These are phyloP conservation scores for Bipolaris oryzae DNA, from an alignment of 2,329 filamentous ascomycete species.

Conservation along the genomic window DNA sequence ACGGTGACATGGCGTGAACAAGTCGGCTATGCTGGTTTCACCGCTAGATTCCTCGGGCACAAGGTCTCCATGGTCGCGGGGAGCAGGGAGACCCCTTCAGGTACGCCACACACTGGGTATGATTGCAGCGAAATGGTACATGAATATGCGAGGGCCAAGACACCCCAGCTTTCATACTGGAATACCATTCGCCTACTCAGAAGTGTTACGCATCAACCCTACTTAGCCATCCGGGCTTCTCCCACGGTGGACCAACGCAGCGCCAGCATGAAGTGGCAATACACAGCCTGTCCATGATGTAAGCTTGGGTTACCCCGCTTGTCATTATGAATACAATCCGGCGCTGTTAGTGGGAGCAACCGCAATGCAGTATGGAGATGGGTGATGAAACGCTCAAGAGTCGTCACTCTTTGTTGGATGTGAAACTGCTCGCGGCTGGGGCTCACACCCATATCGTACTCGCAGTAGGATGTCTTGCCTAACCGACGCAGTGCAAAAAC, in stretches of 20 bases:
- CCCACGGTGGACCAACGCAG: slow-evolving; percentile 6
- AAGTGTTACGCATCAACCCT: slow-evolving; percentile 5
- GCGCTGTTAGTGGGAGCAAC: neutral
- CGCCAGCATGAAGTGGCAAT: slow-evolving; percentile 8
- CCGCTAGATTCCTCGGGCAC: slow-evolving; percentile 14
- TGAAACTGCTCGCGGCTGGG: slow-evolving; percentile 5
- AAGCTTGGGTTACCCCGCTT: slow-evolving; percentile 18
- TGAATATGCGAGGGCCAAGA: slow-evolving; percentile 5
- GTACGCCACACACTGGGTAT: slow-evolving; percentile 20
- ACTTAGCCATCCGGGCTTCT: slow-evolving; percentile 5
- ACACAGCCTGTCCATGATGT: slow-evolving; percentile 4
- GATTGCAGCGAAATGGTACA: slow-evolving; percentile 17
- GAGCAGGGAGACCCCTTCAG: slow-evolving; percentile 28
- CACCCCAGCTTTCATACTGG: neutral
- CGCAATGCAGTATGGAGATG: slow-evolving; percentile 1
- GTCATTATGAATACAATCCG: slow-evolving; percentile 5
- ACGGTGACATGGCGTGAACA: slow-evolving; percentile 13
- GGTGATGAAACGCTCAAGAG: neutral
- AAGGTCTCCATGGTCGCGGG: slow-evolving; percentile 23
- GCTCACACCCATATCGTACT: neutral
- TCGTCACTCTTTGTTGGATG: neutral
- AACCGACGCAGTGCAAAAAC: neutral
- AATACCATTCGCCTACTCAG: slow-evolving; percentile 1
- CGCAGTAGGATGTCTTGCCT: neutral
- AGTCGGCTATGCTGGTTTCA: slow-evolving; percentile 17